A percentile compares a stretch with the other conserved stretches of the same genome.
Evolutionary conservation across 495 filamentous ascomycete genomes (phyloP).

Genomic region (Penicillium waksmanii): DNA sequence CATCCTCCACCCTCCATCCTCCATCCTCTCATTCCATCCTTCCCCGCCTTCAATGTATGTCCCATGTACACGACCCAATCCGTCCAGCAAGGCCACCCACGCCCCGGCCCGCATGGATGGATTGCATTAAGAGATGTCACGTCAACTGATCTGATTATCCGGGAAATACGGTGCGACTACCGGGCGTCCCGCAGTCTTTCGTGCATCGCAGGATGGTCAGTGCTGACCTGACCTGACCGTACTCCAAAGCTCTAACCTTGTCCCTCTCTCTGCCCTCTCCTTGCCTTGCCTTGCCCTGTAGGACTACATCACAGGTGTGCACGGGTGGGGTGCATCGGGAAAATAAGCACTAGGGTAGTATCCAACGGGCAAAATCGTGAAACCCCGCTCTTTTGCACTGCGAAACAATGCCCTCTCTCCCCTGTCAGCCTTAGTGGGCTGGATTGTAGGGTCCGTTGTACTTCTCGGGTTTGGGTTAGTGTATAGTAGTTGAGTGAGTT

Average conservation of each 20-base stretch:
- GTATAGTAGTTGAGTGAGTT: background rate
- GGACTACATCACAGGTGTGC: background rate
- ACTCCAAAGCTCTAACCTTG: background rate
- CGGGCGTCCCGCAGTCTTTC: background rate
- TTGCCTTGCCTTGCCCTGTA: background rate
- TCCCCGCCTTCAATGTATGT: background rate
- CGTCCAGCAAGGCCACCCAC: background rate
- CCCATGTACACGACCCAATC: constrained; percentile 4
- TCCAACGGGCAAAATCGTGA: constrained; percentile 9
- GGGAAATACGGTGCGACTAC: constrained; percentile 5
- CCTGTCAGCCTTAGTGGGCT: constrained; percentile 23
- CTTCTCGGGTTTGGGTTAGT: background rate
- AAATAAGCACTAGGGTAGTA: constrained; percentile 26
- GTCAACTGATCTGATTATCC: background rate
- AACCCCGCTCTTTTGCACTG: constrained; percentile 13
- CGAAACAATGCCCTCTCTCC: constrained; percentile 6
- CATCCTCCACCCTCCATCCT: background rate
- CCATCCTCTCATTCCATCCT: background rate
- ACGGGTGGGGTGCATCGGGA: constrained; percentile 5
- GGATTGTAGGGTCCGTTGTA: background rate
- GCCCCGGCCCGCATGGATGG: background rate
- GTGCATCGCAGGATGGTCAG: background rate
- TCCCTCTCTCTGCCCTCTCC: background rate
- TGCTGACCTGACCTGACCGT: background rate
- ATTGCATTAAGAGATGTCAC: constrained; percentile 1